Conservation (phyloP, 148 eudicot species). For the Limonium bicolor region DNA sequence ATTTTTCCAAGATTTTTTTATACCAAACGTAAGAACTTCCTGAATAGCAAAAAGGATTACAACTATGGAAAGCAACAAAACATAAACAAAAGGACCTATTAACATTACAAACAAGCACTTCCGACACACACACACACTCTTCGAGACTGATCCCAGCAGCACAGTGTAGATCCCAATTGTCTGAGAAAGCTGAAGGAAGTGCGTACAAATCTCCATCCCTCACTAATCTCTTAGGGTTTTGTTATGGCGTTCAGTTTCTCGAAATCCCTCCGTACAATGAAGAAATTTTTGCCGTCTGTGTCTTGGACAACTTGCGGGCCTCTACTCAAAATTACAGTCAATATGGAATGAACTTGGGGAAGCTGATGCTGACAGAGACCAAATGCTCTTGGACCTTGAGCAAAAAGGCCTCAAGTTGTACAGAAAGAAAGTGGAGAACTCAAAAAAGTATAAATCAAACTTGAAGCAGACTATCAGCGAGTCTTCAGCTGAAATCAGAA, state of each 20-base stretch:
- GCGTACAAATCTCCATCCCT: too few relatives aligned
- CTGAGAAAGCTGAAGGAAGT: too few relatives aligned
- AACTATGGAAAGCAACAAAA: too few relatives aligned
- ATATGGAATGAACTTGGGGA: conserved; percentile 93
- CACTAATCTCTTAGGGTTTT: background rate
- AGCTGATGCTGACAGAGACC: conserved; percentile 54
- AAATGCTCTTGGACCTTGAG: conserved; percentile 68
- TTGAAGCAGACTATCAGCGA: conserved; percentile 50
- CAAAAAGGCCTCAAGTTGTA: conserved; percentile 77
- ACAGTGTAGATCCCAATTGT: too few relatives aligned
- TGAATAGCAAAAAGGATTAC: too few relatives aligned
- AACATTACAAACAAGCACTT: too few relatives aligned
- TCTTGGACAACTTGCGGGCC: conserved; percentile 25
- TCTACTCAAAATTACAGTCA: conserved; percentile 40
- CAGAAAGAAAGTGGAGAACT: conserved; percentile 54
- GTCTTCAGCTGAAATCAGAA: conserved; percentile 52
- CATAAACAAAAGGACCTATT: too few relatives aligned
- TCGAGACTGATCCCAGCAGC: too few relatives aligned
- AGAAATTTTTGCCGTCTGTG: conserved; percentile 6
- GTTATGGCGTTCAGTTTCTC: background rate
- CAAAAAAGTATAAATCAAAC: conserved; percentile 60
- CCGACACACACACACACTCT: too few relatives aligned
- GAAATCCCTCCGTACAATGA: background rate
- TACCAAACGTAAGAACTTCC: too few relatives aligned
- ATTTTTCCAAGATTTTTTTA: too few relatives aligned